phyloP scores from a whole-genome alignment of 257 asterid species.

The Anisodus acutangulus region DNA sequence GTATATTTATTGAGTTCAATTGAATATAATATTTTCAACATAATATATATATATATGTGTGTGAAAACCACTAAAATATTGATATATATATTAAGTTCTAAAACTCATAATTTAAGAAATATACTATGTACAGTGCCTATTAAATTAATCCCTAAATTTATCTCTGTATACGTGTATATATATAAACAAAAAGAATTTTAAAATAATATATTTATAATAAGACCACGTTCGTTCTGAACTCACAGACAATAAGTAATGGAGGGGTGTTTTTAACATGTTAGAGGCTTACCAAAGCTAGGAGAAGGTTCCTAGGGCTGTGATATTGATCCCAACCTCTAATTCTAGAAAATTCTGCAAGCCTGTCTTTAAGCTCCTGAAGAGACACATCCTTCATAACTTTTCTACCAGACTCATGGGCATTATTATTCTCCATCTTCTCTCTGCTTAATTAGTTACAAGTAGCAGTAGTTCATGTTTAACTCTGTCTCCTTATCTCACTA shows the following conservation, averaged over 20 bases:
- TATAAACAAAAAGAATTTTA: background rate
- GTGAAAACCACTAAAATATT: background rate
- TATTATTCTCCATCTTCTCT: conserved; percentile 45
- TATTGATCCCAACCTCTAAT: conserved; percentile 63
- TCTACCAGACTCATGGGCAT: conserved; percentile 36
- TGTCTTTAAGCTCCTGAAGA: conserved; percentile 56
- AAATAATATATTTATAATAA: background rate
- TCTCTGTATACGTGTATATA: background rate
- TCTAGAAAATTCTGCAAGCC: conserved; percentile 57
- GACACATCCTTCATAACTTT: conserved; percentile 57
- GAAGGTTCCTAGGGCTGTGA: conserved; percentile 71
- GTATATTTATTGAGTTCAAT: too few species aligned
- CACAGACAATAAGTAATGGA: background rate
- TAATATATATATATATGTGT: too few species aligned
- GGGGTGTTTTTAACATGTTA: background rate
- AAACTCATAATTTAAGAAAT: too few species aligned
- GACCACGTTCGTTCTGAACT: background rate
- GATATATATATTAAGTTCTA: background rate
- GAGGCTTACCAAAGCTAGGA: conserved; percentile 60
- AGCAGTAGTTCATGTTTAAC: background rate
- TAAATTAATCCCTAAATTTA: background rate
- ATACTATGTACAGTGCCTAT: too few species aligned
- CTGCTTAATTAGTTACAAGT: background rate
- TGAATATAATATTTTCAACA: too few species aligned
- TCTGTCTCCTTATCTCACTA: conserved; percentile 24